phyloP scores from a whole-genome alignment of 148 eudicot genomes.

The Persicaria maculosa region DNA sequence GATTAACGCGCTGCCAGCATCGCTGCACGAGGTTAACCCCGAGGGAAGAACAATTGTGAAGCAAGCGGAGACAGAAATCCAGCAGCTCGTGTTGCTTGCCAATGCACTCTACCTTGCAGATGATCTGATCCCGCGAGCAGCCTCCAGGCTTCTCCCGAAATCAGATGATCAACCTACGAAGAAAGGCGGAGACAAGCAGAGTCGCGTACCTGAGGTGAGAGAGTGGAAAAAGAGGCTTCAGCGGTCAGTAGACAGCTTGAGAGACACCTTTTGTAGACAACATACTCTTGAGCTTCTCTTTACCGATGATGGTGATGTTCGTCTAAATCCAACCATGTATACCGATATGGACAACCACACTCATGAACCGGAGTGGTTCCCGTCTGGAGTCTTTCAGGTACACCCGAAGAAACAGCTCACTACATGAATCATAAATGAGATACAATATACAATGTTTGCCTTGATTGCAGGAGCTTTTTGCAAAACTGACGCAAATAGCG shows the following conservation, averaged over 20 bases:
- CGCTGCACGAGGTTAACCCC: conserved; percentile 51
- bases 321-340: conserved; percentile 61
- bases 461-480: conserved; percentile 61
- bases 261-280: conserved; percentile 87
- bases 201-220: conserved; percentile 60
- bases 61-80: conserved; percentile 73
- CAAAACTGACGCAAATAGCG: conserved; percentile 52
- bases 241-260: conserved; percentile 60
- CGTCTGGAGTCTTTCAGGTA: conserved; percentile 87
- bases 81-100: conserved; percentile 70
- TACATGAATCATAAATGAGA: background rate
- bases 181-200: conserved; percentile 42
- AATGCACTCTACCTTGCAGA: conserved; percentile 71
- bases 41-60: conserved; percentile 64
- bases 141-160: conserved; percentile 38
- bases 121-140: conserved; percentile 75
- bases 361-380: conserved; percentile 90
- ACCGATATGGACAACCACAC: conserved; percentile 47
- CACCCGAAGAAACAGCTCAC: background rate
- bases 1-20: conserved; percentile 63
- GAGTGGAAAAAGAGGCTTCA: conserved; percentile 72
- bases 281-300: conserved; percentile 89
- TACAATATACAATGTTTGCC: background rate
- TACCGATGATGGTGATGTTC: conserved; percentile 70
- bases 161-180: conserved; percentile 38